Evolutionary conservation across 1,284 basidiomycete genomes (phyloP).

Genomic region (Pseudozyma flocculosa): DNA sequence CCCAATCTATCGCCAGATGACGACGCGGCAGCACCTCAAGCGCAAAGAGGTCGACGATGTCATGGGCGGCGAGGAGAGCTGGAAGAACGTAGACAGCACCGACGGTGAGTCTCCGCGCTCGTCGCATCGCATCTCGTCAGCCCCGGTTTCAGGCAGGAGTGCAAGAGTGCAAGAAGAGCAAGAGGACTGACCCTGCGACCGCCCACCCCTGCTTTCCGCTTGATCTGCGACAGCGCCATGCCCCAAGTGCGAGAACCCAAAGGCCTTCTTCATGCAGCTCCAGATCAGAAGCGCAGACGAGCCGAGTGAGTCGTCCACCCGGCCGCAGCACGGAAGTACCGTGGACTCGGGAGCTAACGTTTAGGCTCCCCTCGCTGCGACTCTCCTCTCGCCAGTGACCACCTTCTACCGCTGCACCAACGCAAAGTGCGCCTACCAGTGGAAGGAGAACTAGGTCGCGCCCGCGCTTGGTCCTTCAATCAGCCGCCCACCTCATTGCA

Average conservation of each 20-base stretch:
- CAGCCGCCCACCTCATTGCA: too few species aligned
- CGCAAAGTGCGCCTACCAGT: constrained; percentile 45
- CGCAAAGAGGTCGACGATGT: constrained; percentile 51
- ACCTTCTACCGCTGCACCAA: constrained; percentile 55
- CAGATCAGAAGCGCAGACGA: constrained; percentile 83
- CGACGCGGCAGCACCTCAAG: constrained; percentile 43
- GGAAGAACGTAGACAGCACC: constrained; percentile 92
- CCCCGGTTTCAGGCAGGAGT: too few species aligned
- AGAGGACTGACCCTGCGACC: too few species aligned
- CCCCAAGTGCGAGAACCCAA: constrained; percentile 82
- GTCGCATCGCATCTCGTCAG: too few species aligned
- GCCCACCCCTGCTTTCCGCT: too few species aligned
- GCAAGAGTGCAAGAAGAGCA: too few species aligned
- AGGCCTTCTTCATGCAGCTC: constrained; percentile 92
- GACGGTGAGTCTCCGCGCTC: constrained; percentile 55
- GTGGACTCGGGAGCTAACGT: too few species aligned
- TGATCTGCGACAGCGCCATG: constrained; percentile 63
- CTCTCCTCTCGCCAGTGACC: too few species aligned
- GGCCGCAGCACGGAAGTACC: too few species aligned
- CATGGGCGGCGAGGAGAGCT: constrained; percentile 70
- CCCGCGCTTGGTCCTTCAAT: too few species aligned
- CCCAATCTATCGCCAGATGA: constrained; percentile 76
- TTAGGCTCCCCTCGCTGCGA: too few species aligned
- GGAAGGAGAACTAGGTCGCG: constrained; percentile 42
- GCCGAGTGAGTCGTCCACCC: constrained; percentile 57